These are phyloP conservation scores for Candida sanyiensis DNA, from an alignment of 805 yeast species.

Conservation along the genomic window DNA sequence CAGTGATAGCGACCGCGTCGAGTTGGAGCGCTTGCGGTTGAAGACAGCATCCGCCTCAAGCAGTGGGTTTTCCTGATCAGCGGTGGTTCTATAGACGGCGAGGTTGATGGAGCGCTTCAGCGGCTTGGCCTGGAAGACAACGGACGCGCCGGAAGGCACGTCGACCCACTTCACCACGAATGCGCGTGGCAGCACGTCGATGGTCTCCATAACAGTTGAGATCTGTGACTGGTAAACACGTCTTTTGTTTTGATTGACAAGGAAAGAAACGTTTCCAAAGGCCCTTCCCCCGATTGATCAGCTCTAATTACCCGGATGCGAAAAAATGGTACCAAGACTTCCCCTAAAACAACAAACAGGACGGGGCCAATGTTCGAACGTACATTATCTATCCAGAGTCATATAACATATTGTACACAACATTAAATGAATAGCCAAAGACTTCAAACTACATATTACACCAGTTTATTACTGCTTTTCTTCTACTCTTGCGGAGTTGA, in stretches of 20 bases:
- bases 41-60: neutral
- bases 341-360: no score
- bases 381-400: no score
- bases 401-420: no score
- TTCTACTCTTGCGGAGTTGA: neutral
- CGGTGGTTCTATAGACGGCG: conserved; percentile 27
- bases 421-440: no score
- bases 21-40: conserved; percentile 31
- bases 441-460: no score
- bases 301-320: no score
- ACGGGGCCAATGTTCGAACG: no score
- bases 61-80: conserved; percentile 1
- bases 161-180: conserved; percentile 89
- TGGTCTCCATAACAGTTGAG: conserved; percentile 94
- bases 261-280: no score
- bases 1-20: conserved; percentile 36
- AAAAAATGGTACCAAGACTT: no score
- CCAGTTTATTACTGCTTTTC: neutral
- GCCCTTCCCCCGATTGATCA: no score
- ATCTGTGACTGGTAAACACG: no score
- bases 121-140: conserved; percentile 82
- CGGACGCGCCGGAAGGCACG: conserved; percentile 57
- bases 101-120: conserved; percentile 52
- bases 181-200: conserved; percentile 85
- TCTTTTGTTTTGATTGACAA: no score